Evolutionary conservation across 495 filamentous ascomycete species (phyloP).

Genomic region (Thermochaetoides thermophila): DNA sequence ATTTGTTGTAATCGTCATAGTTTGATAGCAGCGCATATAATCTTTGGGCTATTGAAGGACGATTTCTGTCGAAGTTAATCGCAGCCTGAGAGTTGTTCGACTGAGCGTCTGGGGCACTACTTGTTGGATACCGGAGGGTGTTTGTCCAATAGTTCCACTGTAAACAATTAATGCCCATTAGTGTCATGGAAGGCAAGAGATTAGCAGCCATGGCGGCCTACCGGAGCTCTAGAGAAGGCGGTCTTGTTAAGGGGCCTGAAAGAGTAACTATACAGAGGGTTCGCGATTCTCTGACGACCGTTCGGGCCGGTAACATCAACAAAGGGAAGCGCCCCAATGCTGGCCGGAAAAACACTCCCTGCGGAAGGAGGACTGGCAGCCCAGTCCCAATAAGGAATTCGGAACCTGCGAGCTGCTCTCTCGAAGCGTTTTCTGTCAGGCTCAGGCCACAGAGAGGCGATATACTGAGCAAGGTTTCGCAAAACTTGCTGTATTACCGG

Average conservation of each 20-base stretch:
- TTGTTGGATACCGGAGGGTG: constrained; percentile 36
- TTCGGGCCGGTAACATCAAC: constrained; percentile 39
- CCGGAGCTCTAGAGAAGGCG: constrained; percentile 27
- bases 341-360: constrained; percentile 32
- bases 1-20: constrained; percentile 39
- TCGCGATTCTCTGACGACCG: constrained; percentile 38
- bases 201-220: constrained; percentile 21
- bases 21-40: constrained; percentile 46
- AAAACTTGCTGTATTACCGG: constrained; percentile 42
- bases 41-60: constrained; percentile 29
- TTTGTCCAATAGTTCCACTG: constrained; percentile 25
- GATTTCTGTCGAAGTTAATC: constrained; percentile 31
- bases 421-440: constrained; percentile 29
- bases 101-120: constrained; percentile 23
- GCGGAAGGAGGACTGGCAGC: constrained; percentile 35
- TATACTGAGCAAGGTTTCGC: constrained; percentile 32
- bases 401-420: constrained; percentile 37
- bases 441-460: constrained; percentile 38
- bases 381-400: constrained; percentile 59
- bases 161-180: no score
- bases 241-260: constrained; percentile 40
- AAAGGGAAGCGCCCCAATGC: constrained; percentile 26
- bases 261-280: constrained; percentile 46
- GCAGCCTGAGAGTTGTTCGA: constrained; percentile 39
- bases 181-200: not conserved